Evolutionary conservation across 768 basidiomycete species (phyloP), one percentile per base, ranked within the genome.

Genomic region (Russula virescens): DNA sequence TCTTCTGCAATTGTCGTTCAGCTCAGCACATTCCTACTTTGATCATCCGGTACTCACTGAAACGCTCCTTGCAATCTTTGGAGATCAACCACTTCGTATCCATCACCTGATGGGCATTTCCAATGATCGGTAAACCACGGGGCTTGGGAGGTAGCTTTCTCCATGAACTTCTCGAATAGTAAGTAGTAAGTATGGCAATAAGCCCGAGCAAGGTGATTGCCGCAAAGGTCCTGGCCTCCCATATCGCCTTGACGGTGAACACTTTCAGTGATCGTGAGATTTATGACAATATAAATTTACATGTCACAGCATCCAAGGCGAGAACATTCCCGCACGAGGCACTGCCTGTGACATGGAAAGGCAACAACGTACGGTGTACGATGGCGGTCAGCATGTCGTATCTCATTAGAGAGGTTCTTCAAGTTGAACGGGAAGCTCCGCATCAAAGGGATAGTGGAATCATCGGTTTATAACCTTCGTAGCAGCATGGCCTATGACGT

Each of bases 1-100:
- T 69, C 68, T 14, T 42, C 63, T 64, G 34, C 56, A n/a, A n/a
- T n/a, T 18, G 19, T 13, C 25, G 3, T 26, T 6, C 9, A 19
- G 14, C 21, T 56, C 7, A 18, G 34, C 10, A 35, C 34, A 35
- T 5, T 5, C 34, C 13, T n/a, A 8, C 2, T 2, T 1, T 16
- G 43, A 21, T 1, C 1, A 28, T 13, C 26, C 10, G 18, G 0
- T 13, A 53, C 59, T 4, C 45, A 60, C 59, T 19, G 19, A 60
- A 60, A 5, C 51, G 21, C 2, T 47, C 35, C 21, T 50, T 55
- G 26, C 61, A 61, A 38, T 54, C 61, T 19, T 48, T 48, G 1
- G 55, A 61, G n/a, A 38, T 16, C 10, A 61, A 13, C 61, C 61
- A 61, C 8, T 25, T 18, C 5, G 25, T 56, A 25, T 61, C 61